Evolutionary conservation across 164 flowering plant genomes (phyloP), one percentile per base, ranked within the genome.

Genomic region (Dillenia suffruticosa): DNA sequence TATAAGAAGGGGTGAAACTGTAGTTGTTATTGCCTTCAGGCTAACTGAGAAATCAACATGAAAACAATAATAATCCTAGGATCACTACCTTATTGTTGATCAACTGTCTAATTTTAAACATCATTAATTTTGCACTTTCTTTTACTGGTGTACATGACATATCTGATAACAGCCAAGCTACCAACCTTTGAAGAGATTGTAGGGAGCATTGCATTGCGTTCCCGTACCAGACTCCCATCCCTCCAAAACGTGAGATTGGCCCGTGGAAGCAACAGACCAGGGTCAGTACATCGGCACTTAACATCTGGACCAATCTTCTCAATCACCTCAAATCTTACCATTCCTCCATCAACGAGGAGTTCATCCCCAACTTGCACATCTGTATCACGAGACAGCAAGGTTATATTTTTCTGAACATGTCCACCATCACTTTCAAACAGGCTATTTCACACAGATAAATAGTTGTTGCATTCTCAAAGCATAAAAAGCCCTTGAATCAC

Each of bases 231-330:
- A 72, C 85, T 86, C 13, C 96, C 99, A 72, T 84, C 84, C 49
- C 96, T 71, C 96, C 96, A 86, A 66, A 94, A 84, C 51, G 99
- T 91, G 74, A 94, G 76, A 76, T 94, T 94, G 59, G 97, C 99
- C 50, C 99, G 77, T 13, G 99, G 99, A 49, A 94, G 76, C 80
- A 94, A 59, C 61, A 91, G 72, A 44, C 99, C 99, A 53, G 99
- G 97, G 76, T 94, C 97, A 40, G 96, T 91, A 60, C 97, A 91
- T 13, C 70, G 74, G 68, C 97, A 89, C 70, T 86, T 91, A 51
- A 91, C 97, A 80, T 94, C 99, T 19, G 97, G 99, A 53, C 99
- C 99, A 72, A 94, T 75, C 75, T 87, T 94, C 78, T 91, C 96
- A 69, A 86, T 80, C 74, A 94, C 99, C 58, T 94, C 99, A 80